A percentile compares a stretch with the other conserved stretches of the same genome.
Evolutionary conservation across 2,329 filamentous ascomycete species (phyloP).

Genomic region (Waltergamsia citrina): DNA sequence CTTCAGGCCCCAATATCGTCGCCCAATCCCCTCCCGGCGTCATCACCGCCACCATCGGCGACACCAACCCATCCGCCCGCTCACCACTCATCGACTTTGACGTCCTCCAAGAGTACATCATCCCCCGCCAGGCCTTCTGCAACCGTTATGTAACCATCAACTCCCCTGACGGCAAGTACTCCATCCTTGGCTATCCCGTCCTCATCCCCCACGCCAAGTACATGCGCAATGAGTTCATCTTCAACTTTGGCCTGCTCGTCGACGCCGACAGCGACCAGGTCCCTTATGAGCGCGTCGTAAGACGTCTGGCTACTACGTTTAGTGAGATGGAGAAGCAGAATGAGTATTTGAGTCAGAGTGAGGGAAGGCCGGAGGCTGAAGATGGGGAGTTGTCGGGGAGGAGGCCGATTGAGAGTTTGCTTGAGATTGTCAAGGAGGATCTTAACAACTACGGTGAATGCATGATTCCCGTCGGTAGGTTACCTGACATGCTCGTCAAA

Average conservation of each 20-base stretch:
- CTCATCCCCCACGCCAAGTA: conserved; percentile 78
- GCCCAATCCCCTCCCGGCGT: conserved; percentile 54
- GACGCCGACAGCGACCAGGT: conserved; percentile 57
- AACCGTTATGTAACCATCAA: conserved; percentile 80
- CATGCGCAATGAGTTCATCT: conserved; percentile 91
- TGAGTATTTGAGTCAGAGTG: conserved; percentile 64
- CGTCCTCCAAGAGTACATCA: conserved; percentile 83
- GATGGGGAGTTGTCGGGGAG: conserved; percentile 30
- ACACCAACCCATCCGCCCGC: conserved; percentile 13
- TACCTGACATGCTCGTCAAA: not conserved
- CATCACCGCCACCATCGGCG: conserved; percentile 36
- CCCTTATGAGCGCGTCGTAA: conserved; percentile 76
- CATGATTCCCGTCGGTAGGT: conserved; percentile 89
- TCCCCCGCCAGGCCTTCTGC: conserved; percentile 90
- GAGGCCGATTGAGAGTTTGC: conserved; percentile 70
- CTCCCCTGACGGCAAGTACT: conserved; percentile 59
- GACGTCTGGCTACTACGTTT: conserved; percentile 77
- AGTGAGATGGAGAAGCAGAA: conserved; percentile 87
- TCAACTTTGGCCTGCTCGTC: conserved; percentile 89
- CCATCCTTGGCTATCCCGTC: conserved; percentile 80
- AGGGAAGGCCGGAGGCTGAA: conserved; percentile 23
- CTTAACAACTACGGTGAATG: conserved; percentile 96
- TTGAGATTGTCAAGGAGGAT: conserved; percentile 76
- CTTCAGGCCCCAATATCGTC: conserved; percentile 52
- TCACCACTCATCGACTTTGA: conserved; percentile 73